These are phyloP conservation scores for Asterochloris sp. DNA, from an alignment of 139 green algal species.

Conservation along the genomic window DNA sequence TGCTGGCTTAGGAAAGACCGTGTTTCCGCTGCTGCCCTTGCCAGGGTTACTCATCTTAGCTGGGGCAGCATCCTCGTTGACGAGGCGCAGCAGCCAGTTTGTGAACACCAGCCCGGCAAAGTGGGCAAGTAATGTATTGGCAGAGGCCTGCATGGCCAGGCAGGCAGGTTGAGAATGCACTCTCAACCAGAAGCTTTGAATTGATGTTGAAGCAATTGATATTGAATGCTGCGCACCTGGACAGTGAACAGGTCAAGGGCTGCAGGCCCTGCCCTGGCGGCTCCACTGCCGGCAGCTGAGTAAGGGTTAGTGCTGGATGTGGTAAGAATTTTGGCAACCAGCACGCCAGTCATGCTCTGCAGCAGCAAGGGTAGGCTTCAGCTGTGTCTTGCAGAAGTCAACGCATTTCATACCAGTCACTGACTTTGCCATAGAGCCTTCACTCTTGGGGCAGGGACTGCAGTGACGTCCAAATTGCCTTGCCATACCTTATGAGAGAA, in stretches of 20 bases:
- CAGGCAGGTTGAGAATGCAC: not conserved
- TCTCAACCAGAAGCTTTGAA: not conserved
- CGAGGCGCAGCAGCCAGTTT: constrained; percentile 65
- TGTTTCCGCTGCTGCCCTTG: no score
- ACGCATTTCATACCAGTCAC: not conserved
- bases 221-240: constrained; percentile 50
- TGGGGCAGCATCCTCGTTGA: constrained; percentile 30
- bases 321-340: constrained; percentile 89
- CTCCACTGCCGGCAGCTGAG: constrained; percentile 13
- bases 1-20: no score
- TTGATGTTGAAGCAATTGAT: not conserved
- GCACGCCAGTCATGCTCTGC: constrained; percentile 51
- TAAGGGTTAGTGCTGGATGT: constrained; percentile 52
- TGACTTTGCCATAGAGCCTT: not conserved
- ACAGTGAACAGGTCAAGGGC: constrained; percentile 90
- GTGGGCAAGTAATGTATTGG: constrained; percentile 84
- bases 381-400: not conserved
- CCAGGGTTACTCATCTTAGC: not conserved
- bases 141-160: constrained; percentile 63
- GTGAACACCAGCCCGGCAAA: constrained; percentile 78
- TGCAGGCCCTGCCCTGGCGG: constrained; percentile 24
- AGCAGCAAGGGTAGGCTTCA: not conserved
- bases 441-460: not conserved
- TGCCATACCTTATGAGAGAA: not conserved
- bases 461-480: no score